Percentiles rank a stretch among this genome's conserved stretches.
These are phyloP conservation scores for Alliaria petiolata DNA, from an alignment of 345 rosid genomes.

Conservation along the genomic window DNA sequence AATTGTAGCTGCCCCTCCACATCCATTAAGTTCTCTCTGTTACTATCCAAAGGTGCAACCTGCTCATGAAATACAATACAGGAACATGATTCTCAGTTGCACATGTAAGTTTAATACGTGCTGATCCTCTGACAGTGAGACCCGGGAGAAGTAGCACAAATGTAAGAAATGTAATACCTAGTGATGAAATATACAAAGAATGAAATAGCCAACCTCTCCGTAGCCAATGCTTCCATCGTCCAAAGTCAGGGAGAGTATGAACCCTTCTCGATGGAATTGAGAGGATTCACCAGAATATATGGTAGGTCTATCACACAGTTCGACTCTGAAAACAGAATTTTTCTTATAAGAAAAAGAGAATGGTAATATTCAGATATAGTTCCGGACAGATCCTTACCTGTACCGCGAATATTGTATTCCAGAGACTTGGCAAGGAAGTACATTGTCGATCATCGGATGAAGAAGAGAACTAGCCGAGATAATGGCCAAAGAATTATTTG, in stretches of 20 bases:
- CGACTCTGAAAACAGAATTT: constrained; percentile 48
- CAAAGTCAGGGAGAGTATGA: constrained; percentile 66
- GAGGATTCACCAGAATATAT: constrained; percentile 38
- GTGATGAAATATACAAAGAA: neutral
- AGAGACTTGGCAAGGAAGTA: constrained; percentile 39
- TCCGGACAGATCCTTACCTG: constrained; percentile 42
- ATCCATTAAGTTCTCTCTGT: constrained; percentile 59
- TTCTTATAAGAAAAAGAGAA: neutral
- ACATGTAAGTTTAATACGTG: neutral
- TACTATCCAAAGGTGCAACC: constrained; percentile 89
- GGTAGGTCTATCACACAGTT: constrained; percentile 69
- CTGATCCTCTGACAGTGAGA: neutral
- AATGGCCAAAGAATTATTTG: constrained; percentile 42
- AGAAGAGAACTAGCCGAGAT: constrained; percentile 41
- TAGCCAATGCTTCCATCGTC: constrained; percentile 81
- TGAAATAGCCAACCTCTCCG: constrained; percentile 69
- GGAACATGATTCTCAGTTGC: constrained; percentile 16
- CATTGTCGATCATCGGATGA: constrained; percentile 32
- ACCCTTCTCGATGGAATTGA: constrained; percentile 65
- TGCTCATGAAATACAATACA: constrained; percentile 33
- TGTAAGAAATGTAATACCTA: neutral
- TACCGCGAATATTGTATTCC: constrained; percentile 62
- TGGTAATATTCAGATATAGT: neutral
- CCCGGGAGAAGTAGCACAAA: neutral
- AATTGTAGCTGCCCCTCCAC: constrained; percentile 82